A percentile compares a stretch with the other conserved stretches of the same genome.
Evolutionary conservation across 257 asterid genomes (phyloP).

Genomic region (Solanum etuberosum): DNA sequence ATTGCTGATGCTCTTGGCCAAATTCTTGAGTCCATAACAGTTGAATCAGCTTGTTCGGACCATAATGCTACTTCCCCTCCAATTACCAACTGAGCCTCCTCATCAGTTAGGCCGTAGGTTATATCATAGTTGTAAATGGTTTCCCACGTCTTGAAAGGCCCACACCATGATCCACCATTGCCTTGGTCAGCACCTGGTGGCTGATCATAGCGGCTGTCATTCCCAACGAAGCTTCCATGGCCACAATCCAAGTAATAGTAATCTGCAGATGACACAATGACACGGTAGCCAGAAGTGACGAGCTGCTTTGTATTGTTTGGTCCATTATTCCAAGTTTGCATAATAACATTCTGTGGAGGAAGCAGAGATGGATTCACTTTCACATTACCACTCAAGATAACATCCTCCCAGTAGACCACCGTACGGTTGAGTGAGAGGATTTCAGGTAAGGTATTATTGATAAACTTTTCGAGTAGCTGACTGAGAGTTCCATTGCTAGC

Average conservation of each 20-base stretch:
- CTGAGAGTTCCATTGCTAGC: constrained; percentile 59
- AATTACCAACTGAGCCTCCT: constrained; percentile 53
- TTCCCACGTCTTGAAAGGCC: constrained; percentile 92
- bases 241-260: constrained; percentile 85
- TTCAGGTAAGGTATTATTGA: constrained; percentile 60
- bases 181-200: constrained; percentile 51
- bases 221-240: constrained; percentile 72
- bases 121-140: constrained; percentile 73
- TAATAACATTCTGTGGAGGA: constrained; percentile 42
- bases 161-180: constrained; percentile 93
- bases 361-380: constrained; percentile 49
- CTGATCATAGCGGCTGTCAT: constrained; percentile 41
- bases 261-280: constrained; percentile 68
- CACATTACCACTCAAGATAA: constrained; percentile 36
- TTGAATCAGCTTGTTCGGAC: constrained; percentile 91
- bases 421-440: constrained; percentile 64
- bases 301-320: constrained; percentile 59
- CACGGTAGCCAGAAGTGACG: constrained; percentile 56
- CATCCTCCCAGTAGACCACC: constrained; percentile 88
- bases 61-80: constrained; percentile 92
- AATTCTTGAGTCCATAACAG: constrained; percentile 68
- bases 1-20: constrained; percentile 89
- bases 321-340: constrained; percentile 85
- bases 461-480: constrained; percentile 53
- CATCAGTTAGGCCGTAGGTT: constrained; percentile 39